Evolutionary conservation across 257 asterid species (phyloP).

Genomic region (Galeopsis tetrahit): DNA sequence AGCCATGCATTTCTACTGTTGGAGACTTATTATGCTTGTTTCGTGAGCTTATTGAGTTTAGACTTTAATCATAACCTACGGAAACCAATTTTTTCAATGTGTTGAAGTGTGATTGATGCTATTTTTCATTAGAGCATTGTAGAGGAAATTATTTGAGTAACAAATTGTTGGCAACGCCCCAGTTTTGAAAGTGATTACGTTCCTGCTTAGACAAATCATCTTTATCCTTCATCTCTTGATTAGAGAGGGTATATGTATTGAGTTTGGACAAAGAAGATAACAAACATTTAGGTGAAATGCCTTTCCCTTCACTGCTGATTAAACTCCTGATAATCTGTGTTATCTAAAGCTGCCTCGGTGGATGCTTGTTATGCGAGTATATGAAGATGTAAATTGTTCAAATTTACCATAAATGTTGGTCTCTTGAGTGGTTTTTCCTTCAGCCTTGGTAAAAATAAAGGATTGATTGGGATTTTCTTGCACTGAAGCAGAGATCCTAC

Average conservation of each 20-base stretch:
- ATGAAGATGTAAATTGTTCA: not conserved
- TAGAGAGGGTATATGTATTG: not conserved
- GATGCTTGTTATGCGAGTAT: not conserved
- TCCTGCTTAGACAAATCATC: not conserved
- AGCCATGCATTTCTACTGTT: not conserved
- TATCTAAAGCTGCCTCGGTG: not conserved
- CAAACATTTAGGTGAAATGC: not conserved
- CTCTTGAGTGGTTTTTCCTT: not conserved
- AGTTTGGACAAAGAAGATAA: slow-evolving; percentile 5
- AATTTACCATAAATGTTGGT: not conserved
- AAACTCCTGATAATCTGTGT: slow-evolving; percentile 3
- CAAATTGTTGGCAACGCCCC: not conserved
- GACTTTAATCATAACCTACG: not conserved
- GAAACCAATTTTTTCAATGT: not conserved
- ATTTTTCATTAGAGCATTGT: slow-evolving; percentile 8
- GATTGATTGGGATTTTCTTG: not conserved
- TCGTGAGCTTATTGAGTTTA: not conserved
- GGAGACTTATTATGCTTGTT: not conserved
- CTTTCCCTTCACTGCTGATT: not conserved
- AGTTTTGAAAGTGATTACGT: not conserved
- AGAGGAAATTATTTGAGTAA: not conserved
- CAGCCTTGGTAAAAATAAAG: not conserved
- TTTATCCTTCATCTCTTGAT: not conserved
- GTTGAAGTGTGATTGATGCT: not conserved
- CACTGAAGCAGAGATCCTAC: slow-evolving; percentile 13